phyloP scores from a whole-genome alignment of 495 filamentous ascomycete genomes.

The Jackrogersella multiformis region DNA sequence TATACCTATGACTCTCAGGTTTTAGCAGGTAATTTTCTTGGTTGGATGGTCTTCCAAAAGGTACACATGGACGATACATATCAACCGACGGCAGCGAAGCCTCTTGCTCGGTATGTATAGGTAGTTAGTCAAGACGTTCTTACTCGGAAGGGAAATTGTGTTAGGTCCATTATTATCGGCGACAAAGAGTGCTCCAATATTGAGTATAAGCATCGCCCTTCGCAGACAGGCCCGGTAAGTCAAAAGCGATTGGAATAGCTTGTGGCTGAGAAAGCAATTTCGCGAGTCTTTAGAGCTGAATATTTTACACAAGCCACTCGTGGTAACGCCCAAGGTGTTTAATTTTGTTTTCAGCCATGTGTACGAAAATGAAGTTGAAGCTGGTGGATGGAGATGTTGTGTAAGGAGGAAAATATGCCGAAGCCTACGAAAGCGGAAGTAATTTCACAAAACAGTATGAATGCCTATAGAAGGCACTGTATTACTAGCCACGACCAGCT shows the following conservation, averaged over 20 bases:
- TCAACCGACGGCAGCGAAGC: background rate
- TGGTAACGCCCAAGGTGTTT: background rate
- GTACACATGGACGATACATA: background rate
- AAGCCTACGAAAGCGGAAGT: constrained; percentile 15
- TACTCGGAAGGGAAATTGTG: background rate
- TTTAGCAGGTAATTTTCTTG: background rate
- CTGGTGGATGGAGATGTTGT: background rate
- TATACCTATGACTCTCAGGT: background rate
- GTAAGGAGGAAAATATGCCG: background rate
- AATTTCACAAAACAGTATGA: background rate
- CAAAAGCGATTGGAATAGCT: background rate
- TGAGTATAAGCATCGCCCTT: too few species aligned
- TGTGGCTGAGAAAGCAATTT: constrained; percentile 15
- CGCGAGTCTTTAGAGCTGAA: constrained; percentile 3
- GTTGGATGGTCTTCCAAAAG: background rate
- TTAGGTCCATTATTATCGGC: background rate
- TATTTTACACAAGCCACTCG: background rate
- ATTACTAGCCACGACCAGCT: constrained; percentile 17
- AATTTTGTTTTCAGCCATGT: background rate
- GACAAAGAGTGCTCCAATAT: background rate
- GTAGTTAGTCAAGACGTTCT: background rate
- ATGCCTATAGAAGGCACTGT: background rate
- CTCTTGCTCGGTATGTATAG: background rate
- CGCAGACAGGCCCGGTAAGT: too few species aligned
- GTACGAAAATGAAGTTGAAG: background rate